Base-by-base conservation (phyloP, 2,329 filamentous ascomycete species). In the Ilyonectria robusta region DNA sequence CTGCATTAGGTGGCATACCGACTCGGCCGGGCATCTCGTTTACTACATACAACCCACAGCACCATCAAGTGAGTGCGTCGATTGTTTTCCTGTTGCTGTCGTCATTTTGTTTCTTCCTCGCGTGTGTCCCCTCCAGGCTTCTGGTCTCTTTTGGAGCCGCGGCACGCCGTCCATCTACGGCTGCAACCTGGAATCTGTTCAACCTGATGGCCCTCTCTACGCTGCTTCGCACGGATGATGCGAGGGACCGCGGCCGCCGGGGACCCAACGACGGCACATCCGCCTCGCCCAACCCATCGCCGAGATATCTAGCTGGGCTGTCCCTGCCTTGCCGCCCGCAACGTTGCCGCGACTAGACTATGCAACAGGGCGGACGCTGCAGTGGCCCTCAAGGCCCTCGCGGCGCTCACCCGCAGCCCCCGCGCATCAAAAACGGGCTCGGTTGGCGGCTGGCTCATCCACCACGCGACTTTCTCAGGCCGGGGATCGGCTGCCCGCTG, bases 371-470 rank as follows among this genome's bases (percentile, higher is more conserved):
- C 44, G 59, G 46, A 31, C 46, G 37, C 44, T 66, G 53, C 53
- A 59, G 59, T 59, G 60, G 35, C 65, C 59, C 65, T 67, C 65
- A 67, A 67, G 65, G 65, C 40, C 55, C 59, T 64, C 59, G 47
- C 40, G 46, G 40, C 35, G 13, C 46, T 44, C 56, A 23, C 29
- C 21, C 62, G 56, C 48, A 59, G 62, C 21, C 40, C 55, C 55
- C 47, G 31, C 47, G 26, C 40, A 35, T 37, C 47, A 7, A 46
- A 59, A 46, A 59, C n/a, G 26, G 37, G 40, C 37, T 37, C 29
- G 40, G 21, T 31, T 26, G 23, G 21, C 46, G 35, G 46, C 58
- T 40, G 35, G 44, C 48, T 40, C 19, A 29, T 56, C 35, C 33
- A n/a, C 35, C 9, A 33, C 19, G 31, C 51, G 17, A 37, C 23